These are phyloP conservation scores for Mycena vulgaris DNA, from an alignment of 768 basidiomycete species.

Conservation along the genomic window DNA sequence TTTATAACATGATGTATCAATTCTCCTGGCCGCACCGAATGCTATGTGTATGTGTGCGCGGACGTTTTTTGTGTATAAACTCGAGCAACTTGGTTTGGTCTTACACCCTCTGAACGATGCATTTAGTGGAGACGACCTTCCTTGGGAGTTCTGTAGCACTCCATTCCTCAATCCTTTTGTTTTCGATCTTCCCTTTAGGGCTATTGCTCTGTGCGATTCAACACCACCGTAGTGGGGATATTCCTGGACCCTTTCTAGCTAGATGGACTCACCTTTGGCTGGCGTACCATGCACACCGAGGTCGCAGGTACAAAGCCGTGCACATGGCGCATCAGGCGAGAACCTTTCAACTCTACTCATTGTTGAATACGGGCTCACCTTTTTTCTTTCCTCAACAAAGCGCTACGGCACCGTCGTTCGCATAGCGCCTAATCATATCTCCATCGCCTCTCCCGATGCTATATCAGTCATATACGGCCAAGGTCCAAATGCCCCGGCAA, in stretches of 20 bases:
- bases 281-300: slow-evolving; percentile 48
- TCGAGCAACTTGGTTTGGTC: not conserved
- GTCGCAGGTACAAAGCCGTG: slow-evolving; percentile 48
- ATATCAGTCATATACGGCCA: slow-evolving; percentile 49
- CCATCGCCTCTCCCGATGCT: slow-evolving; percentile 47
- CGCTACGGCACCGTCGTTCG: slow-evolving; percentile 50
- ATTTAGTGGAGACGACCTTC: not conserved
- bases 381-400: slow-evolving; percentile 31
- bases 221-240: slow-evolving; percentile 11
- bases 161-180: not conserved
- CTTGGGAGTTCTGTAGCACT: not conserved
- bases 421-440: slow-evolving; percentile 52
- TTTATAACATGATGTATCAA: too few species aligned
- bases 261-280: slow-evolving; percentile 51
- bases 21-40: not conserved
- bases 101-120: not conserved
- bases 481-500: slow-evolving; percentile 47
- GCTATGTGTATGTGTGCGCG: not conserved
- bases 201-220: not conserved
- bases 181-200: not conserved
- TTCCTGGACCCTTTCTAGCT: slow-evolving; percentile 51
- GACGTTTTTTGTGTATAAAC: not conserved
- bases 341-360: not conserved
- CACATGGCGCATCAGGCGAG: slow-evolving; percentile 47
- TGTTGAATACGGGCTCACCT: not conserved